Evolutionary conservation across 2,329 filamentous ascomycete genomes (phyloP).

Genomic region (Xylariaceae sp.): DNA sequence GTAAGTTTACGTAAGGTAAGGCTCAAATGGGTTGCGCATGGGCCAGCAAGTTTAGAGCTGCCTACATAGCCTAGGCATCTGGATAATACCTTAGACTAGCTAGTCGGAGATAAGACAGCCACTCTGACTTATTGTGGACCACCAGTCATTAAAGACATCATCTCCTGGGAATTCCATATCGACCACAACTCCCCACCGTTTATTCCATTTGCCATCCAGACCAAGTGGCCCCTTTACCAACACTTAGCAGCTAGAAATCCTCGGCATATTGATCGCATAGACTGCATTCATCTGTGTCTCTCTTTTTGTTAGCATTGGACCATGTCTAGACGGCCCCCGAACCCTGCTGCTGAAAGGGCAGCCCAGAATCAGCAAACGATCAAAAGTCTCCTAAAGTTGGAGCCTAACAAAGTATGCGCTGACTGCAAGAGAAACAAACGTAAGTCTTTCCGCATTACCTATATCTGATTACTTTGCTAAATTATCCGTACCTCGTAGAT

Average conservation of each 20-base stretch:
- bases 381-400: conserved; percentile 92
- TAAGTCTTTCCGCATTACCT: conserved; percentile 50
- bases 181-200: conserved; percentile 10
- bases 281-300: neutral
- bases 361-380: conserved; percentile 93
- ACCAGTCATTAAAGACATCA: conserved; percentile 20
- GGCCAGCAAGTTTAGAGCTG: too few relatives aligned
- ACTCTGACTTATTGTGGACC: neutral
- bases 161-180: conserved; percentile 13
- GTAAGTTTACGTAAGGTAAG: too few relatives aligned
- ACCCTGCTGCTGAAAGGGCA: conserved; percentile 82
- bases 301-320: conserved; percentile 28
- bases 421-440: conserved; percentile 99
- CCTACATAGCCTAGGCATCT: too few relatives aligned
- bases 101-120: conserved; percentile 4
- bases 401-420: conserved; percentile 94
- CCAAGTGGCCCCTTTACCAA: conserved; percentile 8
- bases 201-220: conserved; percentile 2
- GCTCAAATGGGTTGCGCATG: too few relatives aligned
- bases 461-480: conserved; percentile 2
- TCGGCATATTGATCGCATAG: neutral
- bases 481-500: conserved; percentile 57
- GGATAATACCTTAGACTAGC: too few relatives aligned
- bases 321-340: conserved; percentile 81
- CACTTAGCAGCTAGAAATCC: neutral